phyloP scores from a whole-genome alignment of 805 yeast species.

The Ogataea minuta region DNA sequence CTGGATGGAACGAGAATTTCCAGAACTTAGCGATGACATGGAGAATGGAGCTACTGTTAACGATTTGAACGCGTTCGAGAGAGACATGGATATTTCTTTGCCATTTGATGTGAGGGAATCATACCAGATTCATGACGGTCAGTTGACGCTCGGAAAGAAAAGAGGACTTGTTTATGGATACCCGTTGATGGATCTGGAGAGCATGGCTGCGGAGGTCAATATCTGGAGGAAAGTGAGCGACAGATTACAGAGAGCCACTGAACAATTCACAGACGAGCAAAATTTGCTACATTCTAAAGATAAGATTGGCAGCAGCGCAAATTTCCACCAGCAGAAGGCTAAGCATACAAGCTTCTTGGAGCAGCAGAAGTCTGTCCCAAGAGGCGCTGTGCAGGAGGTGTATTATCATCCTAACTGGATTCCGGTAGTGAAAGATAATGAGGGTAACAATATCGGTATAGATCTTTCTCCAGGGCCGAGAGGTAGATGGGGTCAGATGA shows the following conservation, averaged over 20 bases:
- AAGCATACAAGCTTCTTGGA: conserved; percentile 39
- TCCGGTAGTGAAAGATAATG: conserved; percentile 82
- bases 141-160: conserved; percentile 71
- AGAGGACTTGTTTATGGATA: conserved; percentile 80
- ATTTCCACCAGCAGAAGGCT: conserved; percentile 20
- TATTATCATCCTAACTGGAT: conserved; percentile 94
- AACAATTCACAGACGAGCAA: conserved; percentile 10
- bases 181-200: conserved; percentile 76
- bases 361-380: conserved; percentile 71
- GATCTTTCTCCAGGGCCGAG: conserved; percentile 80
- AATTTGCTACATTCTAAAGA: conserved; percentile 14
- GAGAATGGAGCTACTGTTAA: conserved; percentile 75
- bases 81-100: conserved; percentile 67
- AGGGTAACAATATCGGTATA: conserved; percentile 88
- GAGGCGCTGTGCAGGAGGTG: conserved; percentile 63
- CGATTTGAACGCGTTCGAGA: conserved; percentile 81
- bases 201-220: conserved; percentile 73
- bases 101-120: conserved; percentile 85
- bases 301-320: conserved; percentile 16
- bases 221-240: conserved; percentile 76
- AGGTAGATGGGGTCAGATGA: conserved; percentile 89
- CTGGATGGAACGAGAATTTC: conserved; percentile 76
- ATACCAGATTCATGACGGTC: conserved; percentile 85
- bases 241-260: conserved; percentile 29
- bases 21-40: conserved; percentile 78